Base-by-base conservation (phyloP, 2,329 filamentous ascomycete species). In the Fusarium burgessii region DNA sequence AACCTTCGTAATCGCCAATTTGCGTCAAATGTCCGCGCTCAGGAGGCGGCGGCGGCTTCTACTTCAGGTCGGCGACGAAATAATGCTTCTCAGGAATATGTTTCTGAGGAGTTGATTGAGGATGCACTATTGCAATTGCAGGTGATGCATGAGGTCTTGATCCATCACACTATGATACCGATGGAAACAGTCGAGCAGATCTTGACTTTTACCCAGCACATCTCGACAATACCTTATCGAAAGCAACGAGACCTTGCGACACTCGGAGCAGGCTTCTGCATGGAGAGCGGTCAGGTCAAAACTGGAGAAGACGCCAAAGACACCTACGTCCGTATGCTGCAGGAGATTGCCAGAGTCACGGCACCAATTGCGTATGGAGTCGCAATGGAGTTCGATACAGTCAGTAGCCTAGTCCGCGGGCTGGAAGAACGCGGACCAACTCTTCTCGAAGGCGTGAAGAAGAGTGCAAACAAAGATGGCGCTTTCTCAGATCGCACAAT, bases 271-370 rank as follows among this genome's bases (percentile, higher is more conserved):
- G 85, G 87, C 1, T 95, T 95, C 78, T 95, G 92, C 80, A 94
- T 95, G 91, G 92, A 93, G 57, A 84, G 85, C 2, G 93, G 93
- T 0, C 93, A 95, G 80, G 91, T 95, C 43, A 89, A 88, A 58
- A 88, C 90, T 1, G 93, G 93, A 32, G 88, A 91, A 32, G 87
- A 89, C 45, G 81, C 86, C 4, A 78, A 82, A 10, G 92, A 95
- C 74, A 93, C 90, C 0, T 95, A 91, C 69, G 83, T 89, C 46
- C 88, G 89, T 70, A 93, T 95, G 92, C 82, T 96, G 54, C 91
- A 94, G 79, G 91, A 94, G 80, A 88, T 95, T 42, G 85, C 85
- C 17, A 88, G 92, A 18, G 86, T 95, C 18, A 95, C 93, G 9
- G 87, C 89, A 0, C 88, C 91, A 0, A 89, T 94, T 74, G 93